These are phyloP conservation scores for Dipteronia sinensis DNA, from an alignment of 345 rosid genomes.

Conservation along the genomic window DNA sequence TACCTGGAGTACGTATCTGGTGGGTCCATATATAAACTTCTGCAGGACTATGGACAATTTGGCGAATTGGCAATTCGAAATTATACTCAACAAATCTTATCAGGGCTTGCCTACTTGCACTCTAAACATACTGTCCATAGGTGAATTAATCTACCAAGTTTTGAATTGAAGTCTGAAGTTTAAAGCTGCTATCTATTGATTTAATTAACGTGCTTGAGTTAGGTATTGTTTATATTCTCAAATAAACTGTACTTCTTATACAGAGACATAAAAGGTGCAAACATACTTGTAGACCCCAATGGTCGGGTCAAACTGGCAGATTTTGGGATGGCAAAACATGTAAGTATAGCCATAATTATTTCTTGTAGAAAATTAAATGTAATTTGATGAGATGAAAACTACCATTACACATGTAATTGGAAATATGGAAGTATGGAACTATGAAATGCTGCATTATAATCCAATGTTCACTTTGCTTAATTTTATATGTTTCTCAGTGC, in stretches of 20 bases:
- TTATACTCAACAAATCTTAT: conserved; percentile 76
- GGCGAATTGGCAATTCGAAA: conserved; percentile 68
- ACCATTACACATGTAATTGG: neutral
- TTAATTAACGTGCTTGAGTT: neutral
- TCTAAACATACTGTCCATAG: conserved; percentile 72
- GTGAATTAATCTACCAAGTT: conserved; percentile 32
- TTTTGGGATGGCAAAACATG: conserved; percentile 93
- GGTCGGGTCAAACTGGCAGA: conserved; percentile 83
- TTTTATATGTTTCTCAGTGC: neutral
- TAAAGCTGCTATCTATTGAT: neutral
- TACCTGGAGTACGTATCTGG: conserved; percentile 82
- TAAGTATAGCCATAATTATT: conserved; percentile 37
- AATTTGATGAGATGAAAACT: conserved; percentile 7
- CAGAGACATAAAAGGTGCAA: conserved; percentile 89
- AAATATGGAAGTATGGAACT: neutral
- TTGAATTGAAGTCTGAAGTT: conserved; percentile 2
- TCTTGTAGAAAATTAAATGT: neutral
- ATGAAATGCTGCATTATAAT: neutral
- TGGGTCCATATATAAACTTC: conserved; percentile 79
- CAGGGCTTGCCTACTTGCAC: conserved; percentile 73
- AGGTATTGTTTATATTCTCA: conserved; percentile 5
- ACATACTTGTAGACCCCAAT: conserved; percentile 71
- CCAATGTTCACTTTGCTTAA: neutral
- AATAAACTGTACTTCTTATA: conserved; percentile 17
- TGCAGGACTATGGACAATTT: conserved; percentile 75